Evolutionary conservation across 306 rosid species (phyloP).

Genomic region (Bauhinia variegata): DNA sequence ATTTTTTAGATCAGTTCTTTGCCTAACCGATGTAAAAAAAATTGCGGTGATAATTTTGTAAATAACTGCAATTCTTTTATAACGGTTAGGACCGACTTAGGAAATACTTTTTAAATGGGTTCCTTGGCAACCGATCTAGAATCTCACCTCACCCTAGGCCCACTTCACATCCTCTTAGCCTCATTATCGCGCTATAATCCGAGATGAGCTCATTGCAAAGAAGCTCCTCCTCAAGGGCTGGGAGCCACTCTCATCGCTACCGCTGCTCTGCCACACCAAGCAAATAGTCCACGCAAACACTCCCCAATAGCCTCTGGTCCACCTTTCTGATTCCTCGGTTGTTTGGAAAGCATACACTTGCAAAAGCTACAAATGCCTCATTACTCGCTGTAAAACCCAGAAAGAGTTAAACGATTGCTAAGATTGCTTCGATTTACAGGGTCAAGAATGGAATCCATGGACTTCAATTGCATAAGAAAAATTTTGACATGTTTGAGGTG

Average conservation of each 20-base stretch:
- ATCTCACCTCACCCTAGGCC: too few relatives aligned
- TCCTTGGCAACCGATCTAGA: too few relatives aligned
- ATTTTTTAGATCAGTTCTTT: too few relatives aligned
- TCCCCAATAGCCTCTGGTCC: constrained; percentile 47
- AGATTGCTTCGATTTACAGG: constrained; percentile 52
- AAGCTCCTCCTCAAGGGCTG: constrained; percentile 58
- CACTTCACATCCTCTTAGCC: too few relatives aligned
- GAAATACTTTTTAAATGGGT: too few relatives aligned
- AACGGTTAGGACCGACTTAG: too few relatives aligned
- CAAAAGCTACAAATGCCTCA: constrained; percentile 53
- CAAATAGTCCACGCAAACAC: constrained; percentile 26
- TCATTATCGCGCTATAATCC: too few relatives aligned
- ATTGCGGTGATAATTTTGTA: too few relatives aligned
- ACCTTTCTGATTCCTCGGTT: constrained; percentile 45
- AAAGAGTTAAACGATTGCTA: constrained; percentile 50
- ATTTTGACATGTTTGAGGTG: too few relatives aligned
- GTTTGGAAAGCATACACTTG: constrained; percentile 58
- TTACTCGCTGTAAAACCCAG: constrained; percentile 30
- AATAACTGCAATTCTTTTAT: too few relatives aligned
- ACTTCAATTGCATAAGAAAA: too few relatives aligned
- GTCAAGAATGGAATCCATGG: constrained; percentile 45
- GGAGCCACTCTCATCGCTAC: constrained; percentile 55
- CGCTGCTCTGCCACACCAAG: constrained; percentile 42
- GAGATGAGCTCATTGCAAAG: constrained; percentile 53
- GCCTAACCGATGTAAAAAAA: too few relatives aligned